These are phyloP conservation scores for Paramecium pentaurelia DNA, from an alignment of 73 alveolate species.

Conservation along the genomic window DNA sequence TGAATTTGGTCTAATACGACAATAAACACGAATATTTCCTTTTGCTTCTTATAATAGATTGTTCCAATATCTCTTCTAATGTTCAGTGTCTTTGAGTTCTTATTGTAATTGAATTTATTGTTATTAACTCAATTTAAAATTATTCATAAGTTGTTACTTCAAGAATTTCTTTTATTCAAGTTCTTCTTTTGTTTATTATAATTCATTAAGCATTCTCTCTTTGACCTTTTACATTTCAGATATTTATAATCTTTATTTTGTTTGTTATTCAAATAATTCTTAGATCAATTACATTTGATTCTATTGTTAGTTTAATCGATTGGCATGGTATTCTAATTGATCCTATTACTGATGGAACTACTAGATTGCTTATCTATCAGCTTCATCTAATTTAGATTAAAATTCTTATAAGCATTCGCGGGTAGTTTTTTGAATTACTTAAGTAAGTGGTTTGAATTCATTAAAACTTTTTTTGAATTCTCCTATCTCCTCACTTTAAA, in stretches of 20 bases:
- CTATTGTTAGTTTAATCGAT: background rate
- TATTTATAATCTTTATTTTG: background rate
- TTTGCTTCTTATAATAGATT: background rate
- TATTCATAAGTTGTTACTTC: background rate
- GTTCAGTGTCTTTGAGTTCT: background rate
- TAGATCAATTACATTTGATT: background rate
- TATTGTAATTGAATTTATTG: background rate
- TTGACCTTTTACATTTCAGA: background rate
- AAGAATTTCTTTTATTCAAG: background rate
- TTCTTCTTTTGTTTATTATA: background rate
- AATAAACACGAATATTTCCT: constrained; percentile 8
- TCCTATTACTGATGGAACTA: background rate
- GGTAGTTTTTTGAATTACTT: background rate
- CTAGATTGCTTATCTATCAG: background rate
- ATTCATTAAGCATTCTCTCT: background rate
- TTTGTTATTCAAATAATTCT: background rate
- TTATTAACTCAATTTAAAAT: background rate
- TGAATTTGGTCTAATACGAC: constrained; percentile 33
- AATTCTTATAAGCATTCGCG: background rate
- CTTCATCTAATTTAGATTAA: background rate
- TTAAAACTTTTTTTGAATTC: background rate
- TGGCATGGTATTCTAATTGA: background rate
- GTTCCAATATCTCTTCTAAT: background rate
- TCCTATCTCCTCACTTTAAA: background rate
- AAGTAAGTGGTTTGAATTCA: background rate